Conservation (phyloP, 1,139 yeast species). For the Candida frijolesensis region DNA sequence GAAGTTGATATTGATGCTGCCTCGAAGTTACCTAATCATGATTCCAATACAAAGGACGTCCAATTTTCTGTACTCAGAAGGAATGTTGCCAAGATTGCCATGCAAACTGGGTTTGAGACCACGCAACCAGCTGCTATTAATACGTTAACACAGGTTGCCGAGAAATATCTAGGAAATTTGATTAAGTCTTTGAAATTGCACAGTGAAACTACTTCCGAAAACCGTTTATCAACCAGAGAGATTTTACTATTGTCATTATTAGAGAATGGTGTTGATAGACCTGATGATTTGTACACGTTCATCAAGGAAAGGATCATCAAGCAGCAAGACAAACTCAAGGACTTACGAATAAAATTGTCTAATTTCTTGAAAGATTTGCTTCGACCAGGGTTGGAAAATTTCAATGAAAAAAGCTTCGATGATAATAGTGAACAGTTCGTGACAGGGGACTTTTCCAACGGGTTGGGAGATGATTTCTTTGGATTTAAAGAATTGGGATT, state of each 20-base stretch:
- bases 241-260: constrained; percentile 62
- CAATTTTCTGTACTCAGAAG: constrained; percentile 70
- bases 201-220: constrained; percentile 62
- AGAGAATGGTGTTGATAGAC: constrained; percentile 84
- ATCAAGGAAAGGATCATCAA: constrained; percentile 73
- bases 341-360: constrained; percentile 69
- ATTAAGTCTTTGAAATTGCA: constrained; percentile 73
- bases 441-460: constrained; percentile 92
- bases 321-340: constrained; percentile 69
- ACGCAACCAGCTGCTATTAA: constrained; percentile 79
- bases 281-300: constrained; percentile 74
- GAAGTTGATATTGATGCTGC: constrained; percentile 80
- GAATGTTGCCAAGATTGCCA: constrained; percentile 74
- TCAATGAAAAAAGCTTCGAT: constrained; percentile 74
- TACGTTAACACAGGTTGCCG: constrained; percentile 81
- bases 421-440: constrained; percentile 93
- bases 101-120: constrained; percentile 93
- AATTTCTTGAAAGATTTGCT: constrained; percentile 75
- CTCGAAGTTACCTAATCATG: constrained; percentile 73
- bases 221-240: constrained; percentile 46
- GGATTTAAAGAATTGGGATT: constrained; percentile 94
- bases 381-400: constrained; percentile 78
- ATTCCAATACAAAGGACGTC: constrained; percentile 54
- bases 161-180: constrained; percentile 72
- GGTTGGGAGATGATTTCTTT: constrained; percentile 93